These are phyloP conservation scores for Cymbopogon flexuosus DNA, from an alignment of 202 grass and related monocot species.

Conservation along the genomic window DNA sequence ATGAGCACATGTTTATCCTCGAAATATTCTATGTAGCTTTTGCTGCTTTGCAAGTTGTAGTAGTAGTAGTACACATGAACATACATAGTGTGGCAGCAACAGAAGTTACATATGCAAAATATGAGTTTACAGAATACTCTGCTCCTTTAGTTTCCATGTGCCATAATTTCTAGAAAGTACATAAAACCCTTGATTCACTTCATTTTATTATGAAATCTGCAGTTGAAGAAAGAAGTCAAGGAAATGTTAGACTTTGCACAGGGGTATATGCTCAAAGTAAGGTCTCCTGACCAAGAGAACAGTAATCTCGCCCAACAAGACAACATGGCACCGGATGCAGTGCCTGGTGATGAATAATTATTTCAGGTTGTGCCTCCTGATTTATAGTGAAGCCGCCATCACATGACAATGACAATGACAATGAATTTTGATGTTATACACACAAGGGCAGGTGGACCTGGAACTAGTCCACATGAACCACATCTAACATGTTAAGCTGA, in stretches of 20 bases:
- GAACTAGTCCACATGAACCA: conserved; percentile 7
- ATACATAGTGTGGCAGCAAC: not conserved
- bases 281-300: conserved; percentile 31
- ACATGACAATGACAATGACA: not conserved
- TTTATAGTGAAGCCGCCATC: not conserved
- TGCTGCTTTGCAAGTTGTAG: not conserved
- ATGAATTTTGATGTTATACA: conserved; percentile 28
- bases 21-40: conserved; percentile 9
- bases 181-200: not conserved
- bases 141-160: not conserved
- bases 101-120: too few species aligned
- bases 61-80: not conserved
- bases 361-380: not conserved
- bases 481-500: conserved; percentile 14
- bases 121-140: not conserved
- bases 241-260: conserved; percentile 68
- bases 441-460: conserved; percentile 12
- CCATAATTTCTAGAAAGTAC: not conserved
- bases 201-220: conserved; percentile 26
- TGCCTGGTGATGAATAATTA: conserved; percentile 35
- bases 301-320: conserved; percentile 14
- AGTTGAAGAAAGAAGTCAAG: conserved; percentile 82
- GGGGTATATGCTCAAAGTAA: conserved; percentile 44
- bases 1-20: not conserved
- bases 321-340: not conserved